Conservation (phyloP, 352 stramenopile genomes). For the Phytophthora constricta region DNA sequence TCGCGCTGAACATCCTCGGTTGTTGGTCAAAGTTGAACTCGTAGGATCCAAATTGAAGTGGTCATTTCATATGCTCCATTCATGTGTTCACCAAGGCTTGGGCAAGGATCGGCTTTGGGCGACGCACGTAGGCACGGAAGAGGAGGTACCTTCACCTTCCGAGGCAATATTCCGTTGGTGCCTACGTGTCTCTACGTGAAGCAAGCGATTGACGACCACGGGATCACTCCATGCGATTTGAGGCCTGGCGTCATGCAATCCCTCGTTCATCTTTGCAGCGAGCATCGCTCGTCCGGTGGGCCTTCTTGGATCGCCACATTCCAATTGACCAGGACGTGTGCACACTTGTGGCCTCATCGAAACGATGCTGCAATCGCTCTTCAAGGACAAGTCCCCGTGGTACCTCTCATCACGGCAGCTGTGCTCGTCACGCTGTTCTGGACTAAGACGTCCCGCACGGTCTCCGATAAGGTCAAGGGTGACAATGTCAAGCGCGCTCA, state of each 20-base stretch:
- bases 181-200: not conserved
- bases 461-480: constrained; percentile 19
- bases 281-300: constrained; percentile 3
- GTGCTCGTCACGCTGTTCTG: constrained; percentile 33
- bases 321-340: constrained; percentile 13
- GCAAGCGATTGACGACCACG: too few relatives aligned
- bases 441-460: constrained; percentile 19
- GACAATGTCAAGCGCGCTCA: constrained; percentile 33
- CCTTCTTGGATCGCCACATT: constrained; percentile 7
- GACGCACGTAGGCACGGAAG: too few relatives aligned
- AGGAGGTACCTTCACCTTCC: too few relatives aligned
- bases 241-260: not conserved
- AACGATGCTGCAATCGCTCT: constrained; percentile 37
- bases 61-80: too few relatives aligned
- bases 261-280: constrained; percentile 13
- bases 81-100: not conserved
- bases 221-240: not conserved
- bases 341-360: not conserved
- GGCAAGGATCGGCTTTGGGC: too few relatives aligned
- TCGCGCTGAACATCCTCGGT: too few relatives aligned
- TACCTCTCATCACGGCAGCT: constrained; percentile 34
- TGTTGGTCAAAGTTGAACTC: too few relatives aligned
- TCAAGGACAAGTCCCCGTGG: constrained; percentile 25
- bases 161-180: not conserved
- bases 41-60: too few relatives aligned